Evolutionary conservation across 805 yeast genomes (phyloP).

Genomic region (Aciculoconidium aculeatum): DNA sequence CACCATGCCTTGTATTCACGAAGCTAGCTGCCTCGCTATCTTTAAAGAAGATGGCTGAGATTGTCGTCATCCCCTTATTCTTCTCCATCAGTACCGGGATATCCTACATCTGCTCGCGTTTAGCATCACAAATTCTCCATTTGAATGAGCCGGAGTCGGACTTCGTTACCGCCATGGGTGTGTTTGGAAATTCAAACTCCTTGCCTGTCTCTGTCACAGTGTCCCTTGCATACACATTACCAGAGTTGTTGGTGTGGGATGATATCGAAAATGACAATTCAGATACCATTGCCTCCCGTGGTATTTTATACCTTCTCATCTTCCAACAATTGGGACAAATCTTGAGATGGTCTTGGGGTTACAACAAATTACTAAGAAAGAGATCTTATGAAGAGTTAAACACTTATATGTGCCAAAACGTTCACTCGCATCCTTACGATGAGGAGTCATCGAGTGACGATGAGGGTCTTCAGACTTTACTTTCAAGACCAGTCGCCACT

Average conservation of each 20-base stretch:
- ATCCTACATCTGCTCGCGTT: conserved; percentile 56
- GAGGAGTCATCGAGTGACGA: no score
- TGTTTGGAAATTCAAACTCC: conserved; percentile 92
- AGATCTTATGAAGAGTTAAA: conserved; percentile 35
- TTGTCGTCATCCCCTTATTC: conserved; percentile 78
- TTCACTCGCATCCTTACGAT: conserved; percentile 3
- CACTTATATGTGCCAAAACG: conserved; percentile 10
- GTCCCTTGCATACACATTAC: conserved; percentile 70
- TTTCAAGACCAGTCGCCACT: no score
- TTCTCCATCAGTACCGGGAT: conserved; percentile 79
- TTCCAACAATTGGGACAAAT: conserved; percentile 83
- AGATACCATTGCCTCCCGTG: conserved; percentile 72
- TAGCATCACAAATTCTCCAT: conserved; percentile 46
- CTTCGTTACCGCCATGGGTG: conserved; percentile 95
- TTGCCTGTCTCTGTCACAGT: conserved; percentile 88
- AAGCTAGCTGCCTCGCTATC: conserved; percentile 68
- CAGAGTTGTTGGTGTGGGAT: conserved; percentile 65
- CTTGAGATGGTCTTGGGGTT: conserved; percentile 85
- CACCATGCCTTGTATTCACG: conserved; percentile 90
- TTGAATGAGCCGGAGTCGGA: conserved; percentile 75
- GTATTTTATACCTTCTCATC: conserved; percentile 64
- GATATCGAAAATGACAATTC: conserved; percentile 59
- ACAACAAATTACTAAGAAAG: conserved; percentile 58
- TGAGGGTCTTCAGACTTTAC: no score
- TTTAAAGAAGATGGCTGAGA: conserved; percentile 69